A percentile compares a stretch with the other conserved stretches of the same genome.
Conservation (phyloP, 176 grass and related monocot species). For the Triticum turgidum region DNA sequence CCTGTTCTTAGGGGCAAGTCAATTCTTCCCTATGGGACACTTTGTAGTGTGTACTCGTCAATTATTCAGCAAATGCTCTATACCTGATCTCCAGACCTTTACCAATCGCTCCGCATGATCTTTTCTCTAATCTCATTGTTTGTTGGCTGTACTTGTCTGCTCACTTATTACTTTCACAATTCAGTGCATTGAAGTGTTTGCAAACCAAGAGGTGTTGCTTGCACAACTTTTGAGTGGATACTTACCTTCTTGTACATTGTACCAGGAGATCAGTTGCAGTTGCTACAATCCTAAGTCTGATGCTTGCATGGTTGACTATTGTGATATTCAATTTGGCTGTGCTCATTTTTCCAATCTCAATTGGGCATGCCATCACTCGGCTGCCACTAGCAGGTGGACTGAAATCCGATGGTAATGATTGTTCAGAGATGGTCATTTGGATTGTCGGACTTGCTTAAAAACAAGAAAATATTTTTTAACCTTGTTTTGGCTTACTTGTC, state of each 20-base stretch:
- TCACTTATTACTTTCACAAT: background rate
- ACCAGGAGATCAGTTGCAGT: slow-evolving; percentile 30
- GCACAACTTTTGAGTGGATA: background rate
- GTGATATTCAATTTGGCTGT: slow-evolving; percentile 42
- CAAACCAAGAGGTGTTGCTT: background rate
- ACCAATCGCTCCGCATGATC: background rate
- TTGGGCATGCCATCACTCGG: slow-evolving; percentile 44
- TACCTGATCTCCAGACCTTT: background rate
- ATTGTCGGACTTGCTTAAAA: background rate
- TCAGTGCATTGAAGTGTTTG: background rate
- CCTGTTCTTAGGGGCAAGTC: background rate
- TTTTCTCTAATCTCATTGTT: slow-evolving; percentile 3
- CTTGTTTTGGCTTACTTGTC: slow-evolving; percentile 11
- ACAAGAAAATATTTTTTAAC: slow-evolving; percentile 1
- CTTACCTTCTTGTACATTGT: slow-evolving; percentile 14
- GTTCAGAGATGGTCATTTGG: background rate
- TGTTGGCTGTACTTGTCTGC: background rate
- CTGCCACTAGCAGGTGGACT: slow-evolving; percentile 33
- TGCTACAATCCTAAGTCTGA: slow-evolving; percentile 28
- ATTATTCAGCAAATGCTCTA: background rate
- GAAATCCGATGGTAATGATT: slow-evolving; percentile 54
- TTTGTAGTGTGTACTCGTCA: background rate
- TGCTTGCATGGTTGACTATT: slow-evolving; percentile 35
- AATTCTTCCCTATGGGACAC: background rate
- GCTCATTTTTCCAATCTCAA: slow-evolving; percentile 38